phyloP scores from a whole-genome alignment of 1,139 yeast genomes.

The Yamadazyma taylorii region DNA sequence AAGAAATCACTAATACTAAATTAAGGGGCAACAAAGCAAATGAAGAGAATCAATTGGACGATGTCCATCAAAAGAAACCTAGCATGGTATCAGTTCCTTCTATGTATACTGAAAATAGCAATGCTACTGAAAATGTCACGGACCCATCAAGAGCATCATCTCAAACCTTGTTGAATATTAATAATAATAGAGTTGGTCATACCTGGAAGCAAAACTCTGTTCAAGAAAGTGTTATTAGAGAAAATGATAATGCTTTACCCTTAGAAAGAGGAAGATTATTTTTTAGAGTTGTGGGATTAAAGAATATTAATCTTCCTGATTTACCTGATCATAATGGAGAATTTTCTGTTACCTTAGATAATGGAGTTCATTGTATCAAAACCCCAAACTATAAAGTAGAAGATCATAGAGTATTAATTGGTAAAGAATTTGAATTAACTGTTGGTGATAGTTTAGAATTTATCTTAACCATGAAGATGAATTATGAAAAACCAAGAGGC shows the following conservation, averaged over 20 bases:
- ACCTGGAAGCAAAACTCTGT: conserved; percentile 18
- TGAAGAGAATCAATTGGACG: conserved; percentile 5
- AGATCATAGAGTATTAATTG: conserved; percentile 43
- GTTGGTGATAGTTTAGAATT: conserved; percentile 68
- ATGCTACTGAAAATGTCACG: conserved; percentile 6
- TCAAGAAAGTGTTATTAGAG: conserved; percentile 18
- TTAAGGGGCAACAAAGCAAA: conserved; percentile 21
- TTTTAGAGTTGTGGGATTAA: conserved; percentile 61
- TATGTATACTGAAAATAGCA: conserved; percentile 18
- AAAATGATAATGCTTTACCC: conserved; percentile 15
- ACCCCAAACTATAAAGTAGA: conserved; percentile 62
- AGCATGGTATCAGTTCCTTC: conserved; percentile 35
- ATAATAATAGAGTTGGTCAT: conserved; percentile 5
- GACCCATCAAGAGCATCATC: conserved; percentile 20
- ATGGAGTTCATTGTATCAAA: conserved; percentile 83
- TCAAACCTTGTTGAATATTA: conserved; percentile 13
- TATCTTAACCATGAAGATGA: conserved; percentile 69
- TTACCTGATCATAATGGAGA: conserved; percentile 56
- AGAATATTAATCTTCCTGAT: conserved; percentile 59
- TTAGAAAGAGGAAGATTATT: conserved; percentile 76
- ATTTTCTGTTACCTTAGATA: conserved; percentile 75
- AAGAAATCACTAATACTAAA: conserved; percentile 26
- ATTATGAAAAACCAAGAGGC: conserved; percentile 55
- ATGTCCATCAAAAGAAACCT: conserved; percentile 16
- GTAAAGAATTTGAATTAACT: conserved; percentile 83